phyloP scores from a whole-genome alignment of 2,329 filamentous ascomycete genomes.

The Diplodia scrobiculata region DNA sequence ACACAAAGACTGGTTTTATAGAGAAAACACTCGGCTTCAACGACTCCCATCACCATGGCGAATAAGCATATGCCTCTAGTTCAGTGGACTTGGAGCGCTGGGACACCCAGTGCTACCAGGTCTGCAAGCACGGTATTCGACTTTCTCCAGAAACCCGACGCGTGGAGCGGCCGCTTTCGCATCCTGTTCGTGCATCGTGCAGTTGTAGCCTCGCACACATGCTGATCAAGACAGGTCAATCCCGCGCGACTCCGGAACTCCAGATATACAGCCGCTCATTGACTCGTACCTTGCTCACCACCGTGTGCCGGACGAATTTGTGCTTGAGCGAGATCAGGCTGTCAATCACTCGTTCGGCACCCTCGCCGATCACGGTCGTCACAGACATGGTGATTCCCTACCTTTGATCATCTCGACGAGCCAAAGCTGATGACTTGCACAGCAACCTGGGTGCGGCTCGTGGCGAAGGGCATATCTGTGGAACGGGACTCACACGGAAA shows the following conservation, averaged over 20 bases:
- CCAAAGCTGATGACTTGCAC: neutral
- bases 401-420: neutral
- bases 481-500: neutral
- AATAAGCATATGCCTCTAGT: neutral
- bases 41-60: neutral
- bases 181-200: neutral
- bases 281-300: neutral
- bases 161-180: neutral
- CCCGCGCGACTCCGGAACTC: neutral
- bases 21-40: neutral
- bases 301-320: neutral
- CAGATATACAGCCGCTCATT: neutral
- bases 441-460: conserved; percentile 13
- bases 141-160: neutral
- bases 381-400: neutral
- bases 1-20: neutral
- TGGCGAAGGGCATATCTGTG: neutral
- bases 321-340: neutral
- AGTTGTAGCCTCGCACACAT: neutral
- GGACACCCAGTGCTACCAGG: neutral
- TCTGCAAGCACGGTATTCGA: neutral
- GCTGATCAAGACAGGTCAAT: neutral
- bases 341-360: neutral
- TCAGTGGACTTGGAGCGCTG: neutral
- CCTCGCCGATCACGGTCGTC: neutral